phyloP scores from a whole-genome alignment of 1,284 basidiomycete species.

The Cryptococcus hybrid region DNA sequence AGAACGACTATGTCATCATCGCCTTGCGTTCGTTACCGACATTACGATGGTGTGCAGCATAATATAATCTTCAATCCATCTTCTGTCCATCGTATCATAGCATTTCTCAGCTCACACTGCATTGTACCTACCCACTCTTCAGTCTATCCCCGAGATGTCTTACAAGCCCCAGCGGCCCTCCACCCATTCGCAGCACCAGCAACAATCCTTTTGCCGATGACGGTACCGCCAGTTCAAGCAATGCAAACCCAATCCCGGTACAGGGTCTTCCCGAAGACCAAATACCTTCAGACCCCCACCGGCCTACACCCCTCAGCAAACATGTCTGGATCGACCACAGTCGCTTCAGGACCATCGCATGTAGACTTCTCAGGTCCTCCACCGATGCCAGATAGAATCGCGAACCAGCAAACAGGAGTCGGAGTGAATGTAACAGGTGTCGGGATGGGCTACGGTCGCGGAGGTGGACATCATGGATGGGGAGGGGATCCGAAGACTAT shows the following conservation, averaged over 20 bases:
- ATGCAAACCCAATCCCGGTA: background rate
- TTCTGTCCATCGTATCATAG: no score
- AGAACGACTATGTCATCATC: no score
- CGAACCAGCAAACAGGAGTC: constrained; percentile 5
- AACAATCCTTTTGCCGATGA: constrained; percentile 4
- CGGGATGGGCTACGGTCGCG: constrained; percentile 33
- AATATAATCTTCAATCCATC: no score
- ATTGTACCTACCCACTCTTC: no score
- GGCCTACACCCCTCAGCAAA: constrained; percentile 13
- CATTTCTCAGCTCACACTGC: no score
- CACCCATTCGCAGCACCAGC: background rate
- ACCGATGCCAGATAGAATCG: constrained; percentile 38
- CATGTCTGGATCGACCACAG: constrained; percentile 9
- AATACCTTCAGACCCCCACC: constrained; percentile 12
- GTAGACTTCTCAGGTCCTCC: constrained; percentile 49
- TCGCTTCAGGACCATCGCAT: constrained; percentile 34
- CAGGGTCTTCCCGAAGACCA: constrained; percentile 1
- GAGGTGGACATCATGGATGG: constrained; percentile 2
- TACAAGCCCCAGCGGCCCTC: background rate
- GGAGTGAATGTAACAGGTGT: constrained; percentile 33
- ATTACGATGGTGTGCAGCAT: no score
- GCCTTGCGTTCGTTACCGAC: no score
- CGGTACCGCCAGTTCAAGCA: background rate
- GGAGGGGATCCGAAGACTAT: background rate
- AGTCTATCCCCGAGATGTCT: background rate